These are phyloP conservation scores for Draba incana DNA, from an alignment of 345 rosid species.

Conservation along the genomic window DNA sequence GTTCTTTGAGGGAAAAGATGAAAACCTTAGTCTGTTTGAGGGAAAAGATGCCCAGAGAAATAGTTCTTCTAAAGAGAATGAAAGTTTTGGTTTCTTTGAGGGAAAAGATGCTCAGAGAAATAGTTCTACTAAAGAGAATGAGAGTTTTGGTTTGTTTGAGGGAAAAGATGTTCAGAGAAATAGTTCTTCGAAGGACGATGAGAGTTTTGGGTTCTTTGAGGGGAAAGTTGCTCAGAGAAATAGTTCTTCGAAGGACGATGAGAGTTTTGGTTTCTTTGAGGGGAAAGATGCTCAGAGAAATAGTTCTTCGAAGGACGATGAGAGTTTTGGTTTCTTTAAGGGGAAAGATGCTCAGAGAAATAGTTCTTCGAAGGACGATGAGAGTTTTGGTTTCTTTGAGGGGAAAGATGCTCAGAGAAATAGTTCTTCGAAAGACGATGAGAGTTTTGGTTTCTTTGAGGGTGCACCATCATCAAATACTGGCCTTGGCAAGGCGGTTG, in stretches of 20 bases:
- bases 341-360: too few species aligned
- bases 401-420: too few species aligned
- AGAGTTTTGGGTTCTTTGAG: conserved; percentile 37
- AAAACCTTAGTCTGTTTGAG: conserved; percentile 42
- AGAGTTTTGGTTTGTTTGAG: conserved; percentile 38
- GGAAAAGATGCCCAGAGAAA: conserved; percentile 23
- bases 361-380: too few species aligned
- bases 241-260: too few species aligned
- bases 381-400: too few species aligned
- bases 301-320: too few species aligned
- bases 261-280: too few species aligned
- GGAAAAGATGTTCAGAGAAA: conserved; percentile 31
- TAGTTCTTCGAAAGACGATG: too few species aligned
- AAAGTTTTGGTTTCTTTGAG: conserved; percentile 47
- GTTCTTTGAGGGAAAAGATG: conserved; percentile 41
- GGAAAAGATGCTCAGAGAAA: conserved; percentile 29
- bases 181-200: conserved; percentile 32
- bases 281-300: too few species aligned
- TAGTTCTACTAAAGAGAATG: conserved; percentile 32
- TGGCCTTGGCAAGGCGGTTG: conserved; percentile 37
- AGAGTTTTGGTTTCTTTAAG: too few species aligned
- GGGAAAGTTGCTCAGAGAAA: too few species aligned
- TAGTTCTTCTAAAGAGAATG: conserved; percentile 29
- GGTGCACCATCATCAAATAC: conserved; percentile 47
- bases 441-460: conserved; percentile 41